Evolutionary conservation across 2,329 filamentous ascomycete species (phyloP), one percentile per base, ranked within the genome.

Genomic region (Dothidotthia symphoricarpi): DNA sequence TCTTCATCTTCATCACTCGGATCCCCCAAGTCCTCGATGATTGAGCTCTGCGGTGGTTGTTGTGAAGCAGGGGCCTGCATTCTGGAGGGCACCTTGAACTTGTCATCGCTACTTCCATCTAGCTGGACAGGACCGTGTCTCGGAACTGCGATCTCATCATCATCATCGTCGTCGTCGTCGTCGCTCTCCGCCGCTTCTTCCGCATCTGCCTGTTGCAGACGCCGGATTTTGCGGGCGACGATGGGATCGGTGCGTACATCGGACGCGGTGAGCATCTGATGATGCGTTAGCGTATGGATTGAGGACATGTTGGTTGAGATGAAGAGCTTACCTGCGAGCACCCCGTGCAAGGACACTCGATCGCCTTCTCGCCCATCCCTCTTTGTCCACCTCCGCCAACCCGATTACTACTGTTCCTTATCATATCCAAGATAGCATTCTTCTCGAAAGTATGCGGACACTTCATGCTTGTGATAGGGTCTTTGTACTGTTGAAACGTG

Each of bases 391-490:
- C 45, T 2, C 40, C 45, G 3, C 55, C 55, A 9, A 50, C 34
- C 2, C 37, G 52, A 1, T 19, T 28, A 10, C 30, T 27, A 15
- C 59, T 63, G 6, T 39, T 35, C 3, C 61, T 37, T 25, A 73
- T 73, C 60, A 72, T 82, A 28, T 80, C 75, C 16, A 78, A 40
- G 26, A 90, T 82, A 1, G 80, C 78, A 1, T 61, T 56, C 61
- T 79, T 83, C 57, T 90, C 83, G 58, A 87, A 90, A 0, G 77
- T 82, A 61, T 90, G 86, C 38, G 78, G 81, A 69, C 86, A 90
- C 48, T 78, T 77, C 11, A 60, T 69, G 52, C 79, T 86, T 38
- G 78, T 85, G 55, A 79, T 81, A 0, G 86, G 86, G 35, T 87
- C 75, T 28, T 71, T 69, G 69, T 88, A 82, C 29, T 76, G 70